Evolutionary conservation across 2,329 filamentous ascomycete species (phyloP), one percentile per base, ranked within the genome.

Genomic region (Dothistroma septosporum): DNA sequence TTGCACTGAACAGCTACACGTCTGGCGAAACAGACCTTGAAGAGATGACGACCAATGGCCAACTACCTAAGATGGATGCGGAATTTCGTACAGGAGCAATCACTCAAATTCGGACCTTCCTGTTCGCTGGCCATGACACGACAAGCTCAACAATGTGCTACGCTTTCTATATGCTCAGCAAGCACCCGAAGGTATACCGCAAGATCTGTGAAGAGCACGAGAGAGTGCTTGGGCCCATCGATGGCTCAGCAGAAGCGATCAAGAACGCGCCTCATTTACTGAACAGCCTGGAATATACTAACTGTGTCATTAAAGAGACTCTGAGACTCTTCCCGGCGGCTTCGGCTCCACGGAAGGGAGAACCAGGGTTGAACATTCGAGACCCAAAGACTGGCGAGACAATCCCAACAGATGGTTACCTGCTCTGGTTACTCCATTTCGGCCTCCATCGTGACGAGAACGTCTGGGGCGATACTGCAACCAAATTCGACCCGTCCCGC

Each of bases 261-360:
- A 70, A 73, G 35, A 61, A 71, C 1, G 71, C 80, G n/a, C 78
- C 81, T 0, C 68, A 76, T 21, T 71, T 80, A 11, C 73, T 85
- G 49, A 82, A 81, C 68, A 72, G 77, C 41, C 75, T 85, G n/a
- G 74, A 76, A 1, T 84, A 82, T 66, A 82, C 81, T 3, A 72
- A 68, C 8, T 81, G 80, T 33, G 75, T 82, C 8, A 75, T 85
- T 66, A 82, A 81, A 61, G 83, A 85, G 70, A 76, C 76, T 0
- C 73, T 85, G 3, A 76, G 82, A 4, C 70, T 85, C 44, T 82
- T 77, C 65, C 79, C 82, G 0, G 76, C 81, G 1, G 81, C 70
- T 0, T 76, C 75, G 8, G 76, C 75, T 1, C 73, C 77, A 11
- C 77, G 80, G 8, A 53, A 61, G 16, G 75, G 75, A 7, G 59